Conservation (phyloP, 2,329 filamentous ascomycete species). For the Alternaria tenuissima region DNA sequence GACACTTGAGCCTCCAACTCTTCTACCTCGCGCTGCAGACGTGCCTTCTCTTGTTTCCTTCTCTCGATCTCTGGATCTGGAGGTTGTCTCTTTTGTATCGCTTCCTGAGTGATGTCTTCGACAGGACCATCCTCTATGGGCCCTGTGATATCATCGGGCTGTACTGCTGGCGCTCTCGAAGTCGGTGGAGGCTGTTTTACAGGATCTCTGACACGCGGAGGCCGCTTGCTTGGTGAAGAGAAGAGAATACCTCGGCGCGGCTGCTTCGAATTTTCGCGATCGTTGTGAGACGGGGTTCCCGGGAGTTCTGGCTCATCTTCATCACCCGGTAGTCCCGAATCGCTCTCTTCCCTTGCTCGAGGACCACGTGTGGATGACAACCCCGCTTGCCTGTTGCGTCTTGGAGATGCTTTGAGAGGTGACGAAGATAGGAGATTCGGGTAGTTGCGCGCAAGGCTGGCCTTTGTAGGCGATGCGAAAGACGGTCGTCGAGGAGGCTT, state of each 20-base stretch:
- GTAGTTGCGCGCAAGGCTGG: constrained; percentile 51
- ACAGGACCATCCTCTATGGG: constrained; percentile 20
- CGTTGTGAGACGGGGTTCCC: constrained; percentile 29
- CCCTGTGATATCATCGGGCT: constrained; percentile 18
- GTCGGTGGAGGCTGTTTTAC: constrained; percentile 25
- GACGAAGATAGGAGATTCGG: constrained; percentile 39
- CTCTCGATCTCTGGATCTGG: constrained; percentile 37
- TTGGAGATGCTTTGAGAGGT: constrained; percentile 12
- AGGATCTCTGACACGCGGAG: constrained; percentile 26
- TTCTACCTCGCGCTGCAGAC: constrained; percentile 38
- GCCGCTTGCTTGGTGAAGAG: constrained; percentile 45
- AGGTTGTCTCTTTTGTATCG: constrained; percentile 14
- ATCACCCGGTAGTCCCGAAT: not conserved
- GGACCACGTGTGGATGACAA: constrained; percentile 13
- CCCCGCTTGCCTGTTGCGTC: constrained; percentile 18
- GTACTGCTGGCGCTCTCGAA: constrained; percentile 24
- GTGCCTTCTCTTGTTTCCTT: constrained; percentile 42
- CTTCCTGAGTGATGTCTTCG: not conserved
- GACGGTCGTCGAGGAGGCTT: constrained; percentile 47
- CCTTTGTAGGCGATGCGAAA: constrained; percentile 52
- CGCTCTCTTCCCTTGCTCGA: constrained; percentile 18
- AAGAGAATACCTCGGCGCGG: constrained; percentile 36
- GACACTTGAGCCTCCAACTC: constrained; percentile 45
- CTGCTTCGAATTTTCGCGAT: constrained; percentile 25
- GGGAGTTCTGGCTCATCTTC: constrained; percentile 30